A percentile compares a stretch with the other conserved stretches of the same genome.
Conservation (phyloP, 2,329 filamentous ascomycete genomes). For the Xylaria sp. region DNA sequence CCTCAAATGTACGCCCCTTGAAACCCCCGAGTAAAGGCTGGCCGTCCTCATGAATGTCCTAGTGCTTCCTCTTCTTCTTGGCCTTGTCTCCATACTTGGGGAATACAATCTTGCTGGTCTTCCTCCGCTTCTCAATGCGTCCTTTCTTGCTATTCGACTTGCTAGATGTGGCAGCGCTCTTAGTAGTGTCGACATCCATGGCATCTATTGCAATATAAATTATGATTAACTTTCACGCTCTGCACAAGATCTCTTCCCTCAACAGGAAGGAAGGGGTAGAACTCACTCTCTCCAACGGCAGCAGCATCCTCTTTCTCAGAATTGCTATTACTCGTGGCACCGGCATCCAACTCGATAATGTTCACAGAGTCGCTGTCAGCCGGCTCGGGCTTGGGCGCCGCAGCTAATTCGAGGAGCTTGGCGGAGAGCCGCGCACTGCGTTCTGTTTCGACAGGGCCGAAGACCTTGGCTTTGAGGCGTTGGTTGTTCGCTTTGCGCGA, state of each 20-base stretch:
- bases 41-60: constrained; percentile 18
- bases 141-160: constrained; percentile 57
- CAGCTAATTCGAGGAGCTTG: constrained; percentile 83
- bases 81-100: constrained; percentile 66
- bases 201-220: constrained; percentile 47
- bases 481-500: constrained; percentile 84
- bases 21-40: not conserved
- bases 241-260: not conserved
- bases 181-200: constrained; percentile 69
- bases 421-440: constrained; percentile 85
- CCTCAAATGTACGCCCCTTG: constrained; percentile 1
- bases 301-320: constrained; percentile 43
- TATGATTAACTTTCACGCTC: constrained; percentile 31
- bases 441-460: constrained; percentile 83
- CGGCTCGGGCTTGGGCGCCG: constrained; percentile 75
- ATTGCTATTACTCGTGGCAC: not conserved
- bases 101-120: constrained; percentile 70
- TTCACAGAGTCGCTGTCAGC: constrained; percentile 59
- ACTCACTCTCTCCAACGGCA: constrained; percentile 50
- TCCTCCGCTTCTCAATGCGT: constrained; percentile 67
- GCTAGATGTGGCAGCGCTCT: constrained; percentile 49
- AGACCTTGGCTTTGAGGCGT: constrained; percentile 82
- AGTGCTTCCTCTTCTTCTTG: constrained; percentile 55
- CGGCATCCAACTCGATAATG: constrained; percentile 56
- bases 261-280: not conserved